Evolutionary conservation across 2,329 filamentous ascomycete species (phyloP), one percentile per base, ranked within the genome.

Genomic region (Xylaria sp.): DNA sequence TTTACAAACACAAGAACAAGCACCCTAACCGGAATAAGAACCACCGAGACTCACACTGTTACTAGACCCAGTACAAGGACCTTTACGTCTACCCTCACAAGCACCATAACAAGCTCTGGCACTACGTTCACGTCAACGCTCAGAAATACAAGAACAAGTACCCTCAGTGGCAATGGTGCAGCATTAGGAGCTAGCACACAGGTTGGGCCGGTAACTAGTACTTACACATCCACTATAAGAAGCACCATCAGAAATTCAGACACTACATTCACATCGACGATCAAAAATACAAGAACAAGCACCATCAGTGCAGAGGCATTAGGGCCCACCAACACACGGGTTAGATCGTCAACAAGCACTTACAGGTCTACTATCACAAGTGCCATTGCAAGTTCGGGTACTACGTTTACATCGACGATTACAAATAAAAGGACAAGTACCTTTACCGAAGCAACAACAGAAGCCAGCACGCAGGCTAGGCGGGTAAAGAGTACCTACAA

Each of bases 341-440:
- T n/a, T n/a, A 38, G n/a, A 17, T 45, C 42, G 22, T 29, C 20
- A n/a, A 41, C 24, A 17, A 41, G 20, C 20, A 19, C 24, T 24
- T 49, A 26, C 18, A 52, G 40, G 3, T 29, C 48, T 9, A 52
- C 48, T 24, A 7, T 39, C 7, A 56, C 50, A 21, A 47, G 45
- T 16, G 53, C 53, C 2, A 54, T 47, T 21, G 44, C 53, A 8
- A 57, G 44, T 18, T 19, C 48, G 6, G 48, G 39, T 7, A 38
- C 29, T 20, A 57, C 44, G 6, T 21, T 47, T 7, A 52, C 49
- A 11, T 52, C 54, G 5, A 59, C 56, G 13, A n/a, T 49, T 2
- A 59, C 57, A 29, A 50, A 37, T 11, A 52, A 50, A 19, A 54
- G 51, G 42, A 60, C 57, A 22, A 54, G 48, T 7, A 57, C 51